Percentiles rank a stretch among this genome's conserved stretches.
Conservation (phyloP, 2,329 filamentous ascomycete species). For the Ceratocystis smalleyi region DNA sequence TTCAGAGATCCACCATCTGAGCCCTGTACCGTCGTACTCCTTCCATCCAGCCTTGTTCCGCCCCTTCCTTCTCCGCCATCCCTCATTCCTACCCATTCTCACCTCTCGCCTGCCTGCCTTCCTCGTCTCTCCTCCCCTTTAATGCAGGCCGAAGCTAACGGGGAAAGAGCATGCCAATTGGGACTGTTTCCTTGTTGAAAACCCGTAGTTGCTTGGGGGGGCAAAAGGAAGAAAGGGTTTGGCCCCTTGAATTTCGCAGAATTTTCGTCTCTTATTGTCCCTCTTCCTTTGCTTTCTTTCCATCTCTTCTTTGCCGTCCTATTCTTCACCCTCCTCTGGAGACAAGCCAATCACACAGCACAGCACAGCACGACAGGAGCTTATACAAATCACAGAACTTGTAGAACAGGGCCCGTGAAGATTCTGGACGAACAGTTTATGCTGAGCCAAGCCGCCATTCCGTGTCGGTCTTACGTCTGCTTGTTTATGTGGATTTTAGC, state of each 20-base stretch:
- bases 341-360: neutral
- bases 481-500: too few species aligned
- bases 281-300: neutral
- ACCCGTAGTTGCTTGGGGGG: neutral
- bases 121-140: neutral
- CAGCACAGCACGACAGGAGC: too few species aligned
- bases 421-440: neutral
- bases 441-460: too few species aligned
- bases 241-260: slow-evolving; percentile 6
- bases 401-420: neutral
- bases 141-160: neutral
- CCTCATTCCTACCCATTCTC: neutral
- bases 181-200: too few species aligned
- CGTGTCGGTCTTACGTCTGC: too few species aligned
- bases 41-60: neutral
- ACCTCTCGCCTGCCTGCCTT: neutral
- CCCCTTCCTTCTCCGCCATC: slow-evolving; percentile 1
- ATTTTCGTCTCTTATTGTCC: slow-evolving; percentile 6
- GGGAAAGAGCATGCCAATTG: too few species aligned
- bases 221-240: too few species aligned
- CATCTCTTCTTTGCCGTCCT: neutral
- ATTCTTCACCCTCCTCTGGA: neutral
- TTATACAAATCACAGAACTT: neutral
- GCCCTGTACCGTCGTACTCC: neutral
- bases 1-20: neutral